A percentile compares a stretch with the other conserved stretches of the same genome.
Evolutionary conservation across 192 early-diverging fungal species (phyloP).

Genomic region (Coemansia sp.): DNA sequence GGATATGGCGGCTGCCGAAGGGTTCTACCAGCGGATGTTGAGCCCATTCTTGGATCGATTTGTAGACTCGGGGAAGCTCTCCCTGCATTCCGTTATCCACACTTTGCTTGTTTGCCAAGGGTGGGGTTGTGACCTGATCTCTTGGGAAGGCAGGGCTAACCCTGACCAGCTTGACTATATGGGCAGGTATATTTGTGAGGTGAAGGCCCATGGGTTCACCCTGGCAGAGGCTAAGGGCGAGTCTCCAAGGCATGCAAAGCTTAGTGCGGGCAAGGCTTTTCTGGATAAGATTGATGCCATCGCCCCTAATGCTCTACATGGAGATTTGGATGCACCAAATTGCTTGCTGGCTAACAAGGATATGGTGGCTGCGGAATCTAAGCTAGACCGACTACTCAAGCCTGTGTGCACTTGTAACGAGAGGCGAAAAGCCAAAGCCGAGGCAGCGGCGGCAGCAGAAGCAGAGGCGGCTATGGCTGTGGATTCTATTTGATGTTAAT

Average conservation of each 20-base stretch:
- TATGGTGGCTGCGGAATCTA: neutral
- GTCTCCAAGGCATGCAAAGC: conserved; percentile 47
- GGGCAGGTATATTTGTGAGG: conserved; percentile 34
- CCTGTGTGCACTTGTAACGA: conserved; percentile 44
- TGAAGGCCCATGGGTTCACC: conserved; percentile 23
- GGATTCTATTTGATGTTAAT: neutral
- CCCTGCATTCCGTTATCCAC: conserved; percentile 51
- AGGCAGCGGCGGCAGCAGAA: neutral
- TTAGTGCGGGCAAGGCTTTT: conserved; percentile 27
- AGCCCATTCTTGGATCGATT: conserved; percentile 51
- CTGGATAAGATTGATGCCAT: conserved; percentile 35
- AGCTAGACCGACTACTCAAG: conserved; percentile 39
- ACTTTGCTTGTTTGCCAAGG: conserved; percentile 47
- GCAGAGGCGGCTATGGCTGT: neutral
- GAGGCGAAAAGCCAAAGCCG: conserved; percentile 19
- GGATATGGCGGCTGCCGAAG: conserved; percentile 55
- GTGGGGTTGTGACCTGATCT: conserved; percentile 45
- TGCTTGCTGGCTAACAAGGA: neutral
- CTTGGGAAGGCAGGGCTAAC: conserved; percentile 28
- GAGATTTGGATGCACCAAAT: conserved; percentile 24
- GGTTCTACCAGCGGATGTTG: conserved; percentile 49
- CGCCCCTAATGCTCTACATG: conserved; percentile 45
- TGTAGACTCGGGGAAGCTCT: conserved; percentile 52
- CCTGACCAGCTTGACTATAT: conserved; percentile 37
- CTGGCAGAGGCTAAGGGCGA: conserved; percentile 32